Base-by-base conservation (phyloP, 768 basidiomycete genomes). In the Suillus cothurnatus region DNA sequence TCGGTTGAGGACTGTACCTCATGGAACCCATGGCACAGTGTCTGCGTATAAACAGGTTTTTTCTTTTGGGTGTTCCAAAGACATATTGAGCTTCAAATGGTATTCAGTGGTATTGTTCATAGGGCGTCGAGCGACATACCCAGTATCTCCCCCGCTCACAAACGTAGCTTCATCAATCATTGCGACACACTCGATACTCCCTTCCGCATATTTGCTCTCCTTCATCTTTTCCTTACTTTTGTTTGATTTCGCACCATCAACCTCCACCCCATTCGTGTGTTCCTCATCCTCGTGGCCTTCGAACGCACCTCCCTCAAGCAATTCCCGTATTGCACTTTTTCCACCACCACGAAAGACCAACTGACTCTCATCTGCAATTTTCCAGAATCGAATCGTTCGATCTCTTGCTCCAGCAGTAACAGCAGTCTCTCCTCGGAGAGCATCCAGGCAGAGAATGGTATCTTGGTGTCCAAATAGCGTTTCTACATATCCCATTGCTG, bases 401-500 rank as follows among this genome's bases (percentile, higher is more conserved):
- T 99, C 97, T 39, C 95, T 83, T 0, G 88, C 93, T 23, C 97
- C 97, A 6, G 91, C 91, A 41, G 90, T 95, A 23, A 98, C 87
- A 19, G 91, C 92, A 2, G 88, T 88, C 70, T 98, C 95, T 8
- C 87, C 87, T 39, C 92, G 88, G 19, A 99, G 85, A 7, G 94
- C 84, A 67, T 95, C 93, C 6, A 99, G 71, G 5, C 84, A 81
- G 19, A 92, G 80, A 34, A 97, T 87, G 34, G 87, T 85, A 72
- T 98, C 96, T 79, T 99, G 97, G 74, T 99, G 97, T 1, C 97
- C 97, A 73, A 97, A 99, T 5, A 99, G 81, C 9, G 97, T 98
- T 76, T 99, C 97, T 63, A 99, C 90, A 71, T 95, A 95, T 12
- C 94, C 95, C 84, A 97, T 86, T 6, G 93, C 92, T 66, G 80